A percentile compares a stretch with the other conserved stretches of the same genome.
Conservation (phyloP, 352 stramenopile genomes). For the Globisporangium spinosum region DNA sequence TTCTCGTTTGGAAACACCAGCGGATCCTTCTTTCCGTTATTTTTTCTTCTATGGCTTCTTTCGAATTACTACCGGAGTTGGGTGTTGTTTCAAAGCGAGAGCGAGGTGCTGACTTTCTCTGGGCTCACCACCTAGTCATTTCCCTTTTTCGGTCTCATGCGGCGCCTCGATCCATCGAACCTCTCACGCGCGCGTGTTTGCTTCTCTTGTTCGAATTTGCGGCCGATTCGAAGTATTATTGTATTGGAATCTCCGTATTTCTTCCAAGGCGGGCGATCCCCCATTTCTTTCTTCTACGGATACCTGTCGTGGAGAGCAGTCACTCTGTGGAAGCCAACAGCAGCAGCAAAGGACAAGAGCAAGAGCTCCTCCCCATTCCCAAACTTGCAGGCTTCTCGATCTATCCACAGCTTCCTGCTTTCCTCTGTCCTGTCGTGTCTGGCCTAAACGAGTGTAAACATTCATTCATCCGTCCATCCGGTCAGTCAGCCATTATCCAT, state of each 20-base stretch:
- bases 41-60: neutral
- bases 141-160: neutral
- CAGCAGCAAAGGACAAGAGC: neutral
- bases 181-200: neutral
- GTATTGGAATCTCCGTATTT: neutral
- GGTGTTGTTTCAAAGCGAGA: neutral
- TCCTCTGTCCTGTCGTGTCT: neutral
- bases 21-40: neutral
- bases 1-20: neutral
- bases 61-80: neutral
- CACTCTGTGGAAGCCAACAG: neutral
- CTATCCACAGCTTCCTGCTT: neutral
- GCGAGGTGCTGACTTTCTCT: neutral
- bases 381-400: conserved; percentile 10
- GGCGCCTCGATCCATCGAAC: neutral
- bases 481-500: neutral
- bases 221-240: neutral
- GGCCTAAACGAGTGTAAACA: neutral
- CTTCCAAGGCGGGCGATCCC: neutral
- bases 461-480: neutral
- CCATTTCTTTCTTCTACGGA: conserved; percentile 7
- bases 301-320: neutral
- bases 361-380: conserved; percentile 4
- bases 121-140: neutral
- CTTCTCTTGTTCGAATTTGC: conserved; percentile 16